phyloP scores from a whole-genome alignment of 805 yeast species.

The Saccharomycopsis vini region DNA sequence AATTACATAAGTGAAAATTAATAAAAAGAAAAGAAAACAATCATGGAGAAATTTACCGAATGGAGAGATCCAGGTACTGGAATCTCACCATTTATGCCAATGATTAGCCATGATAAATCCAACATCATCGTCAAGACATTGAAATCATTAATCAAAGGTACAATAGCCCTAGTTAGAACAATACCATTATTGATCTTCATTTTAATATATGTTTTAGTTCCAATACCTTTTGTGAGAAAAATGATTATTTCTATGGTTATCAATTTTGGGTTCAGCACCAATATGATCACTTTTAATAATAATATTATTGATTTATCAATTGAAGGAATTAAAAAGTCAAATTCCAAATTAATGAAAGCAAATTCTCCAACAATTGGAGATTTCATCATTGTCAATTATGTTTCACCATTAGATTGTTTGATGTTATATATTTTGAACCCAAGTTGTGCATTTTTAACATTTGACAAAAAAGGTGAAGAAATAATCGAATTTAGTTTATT shows the following conservation, averaged over 20 bases:
- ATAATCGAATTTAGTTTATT: not conserved
- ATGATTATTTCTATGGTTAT: slow-evolving; percentile 21
- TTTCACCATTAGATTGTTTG: slow-evolving; percentile 39
- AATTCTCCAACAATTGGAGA: slow-evolving; percentile 30
- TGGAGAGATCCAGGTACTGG: slow-evolving; percentile 92
- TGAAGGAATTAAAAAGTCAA: slow-evolving; percentile 36
- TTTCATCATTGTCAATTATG: slow-evolving; percentile 39
- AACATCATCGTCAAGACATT: not conserved
- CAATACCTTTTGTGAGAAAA: slow-evolving; percentile 18
- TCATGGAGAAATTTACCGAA: slow-evolving; percentile 74
- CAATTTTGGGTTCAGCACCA: too few relatives aligned
- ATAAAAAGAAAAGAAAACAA: not conserved
- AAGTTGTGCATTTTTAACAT: not conserved
- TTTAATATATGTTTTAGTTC: slow-evolving; percentile 16
- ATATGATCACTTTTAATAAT: slow-evolving; percentile 31
- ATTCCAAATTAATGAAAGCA: slow-evolving; percentile 22
- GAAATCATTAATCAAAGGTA: slow-evolving; percentile 17
- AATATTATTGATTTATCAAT: slow-evolving; percentile 30
- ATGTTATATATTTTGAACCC: slow-evolving; percentile 6
- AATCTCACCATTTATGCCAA: slow-evolving; percentile 80
- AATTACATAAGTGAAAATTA: not conserved
- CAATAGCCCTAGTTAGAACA: not conserved
- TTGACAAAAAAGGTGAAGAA: slow-evolving; percentile 14
- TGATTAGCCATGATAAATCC: slow-evolving; percentile 15
- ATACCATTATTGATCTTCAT: slow-evolving; percentile 25